These are phyloP conservation scores for Plasmodium yoelii DNA, from an alignment of 169 alveolate species.

Conservation along the genomic window DNA sequence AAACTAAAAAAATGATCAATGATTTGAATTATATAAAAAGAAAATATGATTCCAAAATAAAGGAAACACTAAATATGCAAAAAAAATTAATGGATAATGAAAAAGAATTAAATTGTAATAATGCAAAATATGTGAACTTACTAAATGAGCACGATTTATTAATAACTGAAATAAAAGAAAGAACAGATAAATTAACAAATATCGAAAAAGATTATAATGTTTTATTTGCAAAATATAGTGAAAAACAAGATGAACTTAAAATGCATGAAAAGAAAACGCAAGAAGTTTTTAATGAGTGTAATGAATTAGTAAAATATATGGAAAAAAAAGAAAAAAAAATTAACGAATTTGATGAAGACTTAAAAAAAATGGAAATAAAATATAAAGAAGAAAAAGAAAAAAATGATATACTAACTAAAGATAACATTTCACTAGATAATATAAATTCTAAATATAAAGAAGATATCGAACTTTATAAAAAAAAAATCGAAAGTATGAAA, in stretches of 20 bases:
- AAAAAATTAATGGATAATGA: slow-evolving; percentile 62
- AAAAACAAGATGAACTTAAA: slow-evolving; percentile 76
- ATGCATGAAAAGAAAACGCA: slow-evolving; percentile 75
- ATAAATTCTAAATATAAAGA: slow-evolving; percentile 63
- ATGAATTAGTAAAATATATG: slow-evolving; percentile 76
- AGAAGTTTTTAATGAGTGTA: slow-evolving; percentile 75
- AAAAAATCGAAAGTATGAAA: slow-evolving; percentile 59
- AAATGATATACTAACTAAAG: slow-evolving; percentile 74
- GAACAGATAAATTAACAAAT: slow-evolving; percentile 56
- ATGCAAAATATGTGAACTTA: slow-evolving; percentile 56
- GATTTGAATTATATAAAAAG: slow-evolving; percentile 66
- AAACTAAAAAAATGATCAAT: slow-evolving; percentile 54
- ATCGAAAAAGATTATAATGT: slow-evolving; percentile 72
- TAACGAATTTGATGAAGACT: slow-evolving; percentile 73
- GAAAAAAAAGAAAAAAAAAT: slow-evolving; percentile 72
- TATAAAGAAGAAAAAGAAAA: slow-evolving; percentile 75
- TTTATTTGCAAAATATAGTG: slow-evolving; percentile 64
- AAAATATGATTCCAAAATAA: slow-evolving; percentile 69
- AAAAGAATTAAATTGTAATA: slow-evolving; percentile 54
- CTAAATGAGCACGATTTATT: slow-evolving; percentile 71
- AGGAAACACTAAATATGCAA: slow-evolving; percentile 73
- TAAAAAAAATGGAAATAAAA: slow-evolving; percentile 75
- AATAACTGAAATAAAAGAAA: slow-evolving; percentile 67
- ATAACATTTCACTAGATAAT: slow-evolving; percentile 60
- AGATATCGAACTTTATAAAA: slow-evolving; percentile 71